Evolutionary conservation across 768 basidiomycete species (phyloP).

Genomic region (Suillus americanus): DNA sequence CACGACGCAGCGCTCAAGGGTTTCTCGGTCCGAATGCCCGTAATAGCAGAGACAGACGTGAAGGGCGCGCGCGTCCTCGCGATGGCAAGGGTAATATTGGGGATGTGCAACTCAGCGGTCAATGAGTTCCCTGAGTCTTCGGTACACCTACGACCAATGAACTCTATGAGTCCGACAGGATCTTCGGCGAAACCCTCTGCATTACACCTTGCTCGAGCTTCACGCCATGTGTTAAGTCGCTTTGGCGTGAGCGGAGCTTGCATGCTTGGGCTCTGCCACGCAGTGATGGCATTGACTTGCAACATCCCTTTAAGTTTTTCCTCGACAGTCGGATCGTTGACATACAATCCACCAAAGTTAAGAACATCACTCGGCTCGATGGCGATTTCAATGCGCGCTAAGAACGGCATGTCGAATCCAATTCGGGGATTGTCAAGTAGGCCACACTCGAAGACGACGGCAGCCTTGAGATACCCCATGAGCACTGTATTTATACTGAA

Average conservation of each 20-base stretch:
- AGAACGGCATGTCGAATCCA: slow-evolving; percentile 15
- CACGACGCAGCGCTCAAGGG: slow-evolving; percentile 12
- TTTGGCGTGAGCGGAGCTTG: slow-evolving; percentile 10
- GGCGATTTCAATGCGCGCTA: slow-evolving; percentile 13
- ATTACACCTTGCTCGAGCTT: slow-evolving; percentile 1
- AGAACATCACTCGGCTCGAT: slow-evolving; percentile 12
- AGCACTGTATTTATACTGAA: slow-evolving; percentile 9
- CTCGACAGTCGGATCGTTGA: slow-evolving; percentile 5
- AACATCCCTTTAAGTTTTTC: slow-evolving; percentile 16
- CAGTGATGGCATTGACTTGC: slow-evolving; percentile 7
- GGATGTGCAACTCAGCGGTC: slow-evolving; percentile 9
- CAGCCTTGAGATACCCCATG: slow-evolving; percentile 7
- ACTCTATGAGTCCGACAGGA: slow-evolving; percentile 15
- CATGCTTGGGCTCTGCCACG: neutral
- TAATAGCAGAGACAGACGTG: slow-evolving; percentile 7
- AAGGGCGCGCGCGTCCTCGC: slow-evolving; percentile 13
- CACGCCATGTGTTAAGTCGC: slow-evolving; percentile 12
- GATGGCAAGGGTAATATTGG: neutral
- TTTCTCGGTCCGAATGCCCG: neutral
- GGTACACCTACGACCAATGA: slow-evolving; percentile 9
- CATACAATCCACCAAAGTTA: slow-evolving; percentile 9
- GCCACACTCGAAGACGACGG: slow-evolving; percentile 14
- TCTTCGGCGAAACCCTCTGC: neutral
- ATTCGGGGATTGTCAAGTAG: slow-evolving; percentile 10
- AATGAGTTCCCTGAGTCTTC: slow-evolving; percentile 6